A percentile compares a stretch with the other conserved stretches of the same genome.
Evolutionary conservation across 2,329 filamentous ascomycete species (phyloP).

Genomic region (Aspergillus phoenicis): DNA sequence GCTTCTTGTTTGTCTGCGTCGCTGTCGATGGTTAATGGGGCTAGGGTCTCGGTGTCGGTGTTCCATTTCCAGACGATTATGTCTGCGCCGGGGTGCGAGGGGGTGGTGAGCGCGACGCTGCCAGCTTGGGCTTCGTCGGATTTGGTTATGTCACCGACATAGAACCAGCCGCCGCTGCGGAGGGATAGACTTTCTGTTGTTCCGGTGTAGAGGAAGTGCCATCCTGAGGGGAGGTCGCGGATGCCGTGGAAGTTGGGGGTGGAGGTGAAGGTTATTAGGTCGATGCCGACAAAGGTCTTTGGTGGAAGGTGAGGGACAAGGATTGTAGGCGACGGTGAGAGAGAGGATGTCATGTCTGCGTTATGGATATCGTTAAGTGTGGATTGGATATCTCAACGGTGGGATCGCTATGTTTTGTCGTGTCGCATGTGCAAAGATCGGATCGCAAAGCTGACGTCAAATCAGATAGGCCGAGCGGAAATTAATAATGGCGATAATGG

Average conservation of each 20-base stretch:
- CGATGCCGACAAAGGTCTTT: slow-evolving; percentile 54
- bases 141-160: slow-evolving; percentile 46
- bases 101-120: slow-evolving; percentile 4
- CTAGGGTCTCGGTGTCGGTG: slow-evolving; percentile 38
- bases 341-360: neutral
- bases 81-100: slow-evolving; percentile 39
- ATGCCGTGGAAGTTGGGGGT: slow-evolving; percentile 64
- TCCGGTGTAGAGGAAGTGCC: slow-evolving; percentile 65
- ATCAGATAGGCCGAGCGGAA: neutral
- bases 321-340: slow-evolving; percentile 35
- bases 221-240: slow-evolving; percentile 59
- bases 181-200: slow-evolving; percentile 61
- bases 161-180: slow-evolving; percentile 65
- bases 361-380: neutral
- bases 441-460: slow-evolving; percentile 10
- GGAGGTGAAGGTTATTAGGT: slow-evolving; percentile 63
- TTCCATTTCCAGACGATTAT: slow-evolving; percentile 61
- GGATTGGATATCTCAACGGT: neutral
- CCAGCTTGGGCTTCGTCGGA: slow-evolving; percentile 18
- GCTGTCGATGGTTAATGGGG: slow-evolving; percentile 32
- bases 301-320: slow-evolving; percentile 50
- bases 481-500: neutral
- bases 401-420: neutral
- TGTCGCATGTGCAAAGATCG: neutral
- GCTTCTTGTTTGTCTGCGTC: slow-evolving; percentile 50